These are phyloP conservation scores for Withania somnifera DNA, from an alignment of 305 asterid genomes.

Conservation along the genomic window DNA sequence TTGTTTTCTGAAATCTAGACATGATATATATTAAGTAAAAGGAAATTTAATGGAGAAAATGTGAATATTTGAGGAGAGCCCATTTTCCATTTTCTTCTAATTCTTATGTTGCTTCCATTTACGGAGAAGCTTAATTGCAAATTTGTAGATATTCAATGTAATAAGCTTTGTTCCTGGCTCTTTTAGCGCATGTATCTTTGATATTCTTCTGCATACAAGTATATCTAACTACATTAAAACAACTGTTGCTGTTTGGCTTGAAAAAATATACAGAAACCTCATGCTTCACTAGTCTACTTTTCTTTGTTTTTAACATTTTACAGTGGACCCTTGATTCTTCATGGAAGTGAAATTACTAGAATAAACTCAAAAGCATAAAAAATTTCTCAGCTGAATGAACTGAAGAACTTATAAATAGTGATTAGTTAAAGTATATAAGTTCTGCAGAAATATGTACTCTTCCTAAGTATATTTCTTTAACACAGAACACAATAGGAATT, in stretches of 20 bases:
- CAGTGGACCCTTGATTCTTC: neutral
- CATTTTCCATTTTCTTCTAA: neutral
- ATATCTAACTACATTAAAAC: neutral
- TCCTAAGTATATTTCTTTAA: neutral
- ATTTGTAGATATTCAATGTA: neutral
- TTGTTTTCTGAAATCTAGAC: neutral
- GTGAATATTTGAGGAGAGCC: neutral
- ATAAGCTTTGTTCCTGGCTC: neutral
- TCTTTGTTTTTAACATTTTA: neutral
- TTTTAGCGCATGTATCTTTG: neutral
- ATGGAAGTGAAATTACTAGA: neutral
- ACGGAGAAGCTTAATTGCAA: neutral
- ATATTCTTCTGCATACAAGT: neutral
- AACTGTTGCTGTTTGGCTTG: neutral
- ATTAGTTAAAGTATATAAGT: neutral
- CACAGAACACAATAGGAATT: neutral
- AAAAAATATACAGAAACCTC: neutral
- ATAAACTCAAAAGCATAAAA: neutral
- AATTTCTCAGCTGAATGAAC: neutral
- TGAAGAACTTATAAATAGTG: neutral
- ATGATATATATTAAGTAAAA: neutral
- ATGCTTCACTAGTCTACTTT: neutral
- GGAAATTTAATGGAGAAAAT: neutral
- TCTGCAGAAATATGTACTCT: neutral
- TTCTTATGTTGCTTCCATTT: neutral